phyloP scores from a whole-genome alignment of 805 yeast genomes.

The Candida cerambycidarum region DNA sequence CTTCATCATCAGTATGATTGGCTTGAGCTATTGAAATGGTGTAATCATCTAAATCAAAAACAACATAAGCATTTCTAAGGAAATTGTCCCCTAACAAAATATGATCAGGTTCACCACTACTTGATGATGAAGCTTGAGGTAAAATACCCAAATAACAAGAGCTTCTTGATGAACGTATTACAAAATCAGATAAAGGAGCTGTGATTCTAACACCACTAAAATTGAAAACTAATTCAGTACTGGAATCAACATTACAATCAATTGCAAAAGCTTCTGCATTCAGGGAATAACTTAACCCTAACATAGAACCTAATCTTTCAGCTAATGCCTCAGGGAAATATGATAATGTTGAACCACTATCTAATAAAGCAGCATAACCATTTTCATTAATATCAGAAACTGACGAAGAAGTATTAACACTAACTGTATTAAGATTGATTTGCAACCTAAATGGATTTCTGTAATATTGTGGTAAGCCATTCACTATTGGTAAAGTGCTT shows the following conservation, averaged over 20 bases:
- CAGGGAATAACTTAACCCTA: conserved; percentile 43
- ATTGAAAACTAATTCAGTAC: conserved; percentile 37
- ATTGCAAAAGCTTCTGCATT: conserved; percentile 46
- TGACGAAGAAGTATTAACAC: conserved; percentile 14
- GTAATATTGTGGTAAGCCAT: conserved; percentile 33
- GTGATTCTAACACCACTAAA: conserved; percentile 59
- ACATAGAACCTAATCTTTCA: conserved; percentile 31
- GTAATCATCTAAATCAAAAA: conserved; percentile 58
- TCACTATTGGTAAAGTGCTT: conserved; percentile 32
- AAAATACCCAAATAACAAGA: conserved; percentile 33
- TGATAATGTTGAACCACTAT: conserved; percentile 37
- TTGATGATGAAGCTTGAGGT: conserved; percentile 13
- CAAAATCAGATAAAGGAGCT: conserved; percentile 44
- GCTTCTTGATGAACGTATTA: conserved; percentile 17
- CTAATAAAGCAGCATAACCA: conserved; percentile 28
- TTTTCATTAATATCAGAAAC: no score
- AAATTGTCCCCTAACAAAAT: conserved; percentile 65
- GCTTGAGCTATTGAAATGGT: conserved; percentile 53
- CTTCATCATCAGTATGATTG: conserved; percentile 25
- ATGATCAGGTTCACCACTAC: conserved; percentile 9
- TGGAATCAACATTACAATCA: conserved; percentile 35
- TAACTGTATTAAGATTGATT: conserved; percentile 46
- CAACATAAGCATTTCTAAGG: conserved; percentile 62
- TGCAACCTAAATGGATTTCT: conserved; percentile 46
- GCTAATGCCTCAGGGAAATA: conserved; percentile 45